Conservation (phyloP, 2,329 filamentous ascomycete species). For the Nothophaeocryptopus gaeumannii region DNA sequence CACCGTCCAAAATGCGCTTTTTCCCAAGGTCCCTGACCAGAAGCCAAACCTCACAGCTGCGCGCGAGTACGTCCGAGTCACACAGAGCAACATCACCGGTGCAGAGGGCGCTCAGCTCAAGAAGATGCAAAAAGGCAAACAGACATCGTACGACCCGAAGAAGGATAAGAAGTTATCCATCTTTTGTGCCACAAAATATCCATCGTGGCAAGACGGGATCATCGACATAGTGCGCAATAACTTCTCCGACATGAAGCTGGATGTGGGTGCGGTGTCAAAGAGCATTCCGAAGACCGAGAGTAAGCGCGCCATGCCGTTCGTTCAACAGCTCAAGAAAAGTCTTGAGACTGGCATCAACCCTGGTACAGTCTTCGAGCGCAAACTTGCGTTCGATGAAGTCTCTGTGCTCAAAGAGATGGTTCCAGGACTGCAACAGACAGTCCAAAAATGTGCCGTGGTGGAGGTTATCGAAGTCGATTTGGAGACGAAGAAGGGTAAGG, state of each 20-base stretch:
- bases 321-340: slow-evolving; percentile 81
- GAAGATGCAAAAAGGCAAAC: slow-evolving; percentile 91
- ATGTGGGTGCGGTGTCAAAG: slow-evolving; percentile 78
- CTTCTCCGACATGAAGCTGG: slow-evolving; percentile 63
- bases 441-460: slow-evolving; percentile 64
- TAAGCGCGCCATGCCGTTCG: slow-evolving; percentile 98
- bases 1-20: slow-evolving; percentile 76
- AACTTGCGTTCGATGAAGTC: slow-evolving; percentile 83
- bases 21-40: slow-evolving; percentile 65
- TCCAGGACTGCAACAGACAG: slow-evolving; percentile 71
- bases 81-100: slow-evolving; percentile 74
- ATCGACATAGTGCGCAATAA: slow-evolving; percentile 73
- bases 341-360: slow-evolving; percentile 65
- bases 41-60: slow-evolving; percentile 70
- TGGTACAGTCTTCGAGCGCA: slow-evolving; percentile 72
- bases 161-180: slow-evolving; percentile 89
- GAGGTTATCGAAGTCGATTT: slow-evolving; percentile 71
- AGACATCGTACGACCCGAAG: slow-evolving; percentile 78
- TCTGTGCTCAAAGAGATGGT: slow-evolving; percentile 74
- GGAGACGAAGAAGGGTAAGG: slow-evolving; percentile 62
- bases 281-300: slow-evolving; percentile 82
- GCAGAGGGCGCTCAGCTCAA: slow-evolving; percentile 81
- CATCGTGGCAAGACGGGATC: slow-evolving; percentile 88
- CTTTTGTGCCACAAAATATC: slow-evolving; percentile 75
- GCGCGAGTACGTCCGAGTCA: slow-evolving; percentile 75